Conservation (phyloP, 2,329 filamentous ascomycete species). For the Sporothrix curviconia region DNA sequence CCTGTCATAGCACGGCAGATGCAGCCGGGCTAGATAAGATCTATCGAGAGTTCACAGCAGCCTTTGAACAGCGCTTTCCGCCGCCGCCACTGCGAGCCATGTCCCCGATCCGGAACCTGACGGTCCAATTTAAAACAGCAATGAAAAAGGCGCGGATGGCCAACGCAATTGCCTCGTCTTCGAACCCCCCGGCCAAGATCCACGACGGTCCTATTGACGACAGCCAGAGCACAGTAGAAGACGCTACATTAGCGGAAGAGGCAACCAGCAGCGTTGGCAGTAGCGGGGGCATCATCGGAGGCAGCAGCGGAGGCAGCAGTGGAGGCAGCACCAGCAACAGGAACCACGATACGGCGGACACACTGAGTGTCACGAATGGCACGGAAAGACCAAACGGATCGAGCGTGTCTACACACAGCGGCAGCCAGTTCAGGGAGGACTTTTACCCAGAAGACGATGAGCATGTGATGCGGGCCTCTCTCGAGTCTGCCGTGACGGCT, state of each 20-base stretch:
- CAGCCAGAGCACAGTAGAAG: not conserved
- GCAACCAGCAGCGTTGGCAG: not conserved
- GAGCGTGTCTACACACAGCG: slow-evolving; percentile 8
- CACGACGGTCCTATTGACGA: slow-evolving; percentile 18
- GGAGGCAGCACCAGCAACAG: not conserved
- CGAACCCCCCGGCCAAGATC: slow-evolving; percentile 29
- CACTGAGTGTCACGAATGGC: not conserved
- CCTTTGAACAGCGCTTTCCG: slow-evolving; percentile 78
- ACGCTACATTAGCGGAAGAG: not conserved
- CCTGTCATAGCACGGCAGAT: slow-evolving; percentile 95
- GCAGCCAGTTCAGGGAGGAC: slow-evolving; percentile 42
- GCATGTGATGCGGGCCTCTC: slow-evolving; percentile 75
- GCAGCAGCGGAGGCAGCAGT: not conserved
- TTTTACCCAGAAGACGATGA: slow-evolving; percentile 85
- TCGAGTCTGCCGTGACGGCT: slow-evolving; percentile 86
- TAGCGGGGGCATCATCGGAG: too few species aligned
- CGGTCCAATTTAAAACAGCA: slow-evolving; percentile 48
- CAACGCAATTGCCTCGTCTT: slow-evolving; percentile 32
- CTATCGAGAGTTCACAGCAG: slow-evolving; percentile 80
- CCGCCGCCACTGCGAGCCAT: slow-evolving; percentile 59
- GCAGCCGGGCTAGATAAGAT: slow-evolving; percentile 83
- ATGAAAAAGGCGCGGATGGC: slow-evolving; percentile 50
- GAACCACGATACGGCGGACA: not conserved
- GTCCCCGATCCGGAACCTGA: slow-evolving; percentile 55
- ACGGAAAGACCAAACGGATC: not conserved